Base-by-base conservation (phyloP, 2,329 filamentous ascomycete species). In the Xylariaceae sp. region DNA sequence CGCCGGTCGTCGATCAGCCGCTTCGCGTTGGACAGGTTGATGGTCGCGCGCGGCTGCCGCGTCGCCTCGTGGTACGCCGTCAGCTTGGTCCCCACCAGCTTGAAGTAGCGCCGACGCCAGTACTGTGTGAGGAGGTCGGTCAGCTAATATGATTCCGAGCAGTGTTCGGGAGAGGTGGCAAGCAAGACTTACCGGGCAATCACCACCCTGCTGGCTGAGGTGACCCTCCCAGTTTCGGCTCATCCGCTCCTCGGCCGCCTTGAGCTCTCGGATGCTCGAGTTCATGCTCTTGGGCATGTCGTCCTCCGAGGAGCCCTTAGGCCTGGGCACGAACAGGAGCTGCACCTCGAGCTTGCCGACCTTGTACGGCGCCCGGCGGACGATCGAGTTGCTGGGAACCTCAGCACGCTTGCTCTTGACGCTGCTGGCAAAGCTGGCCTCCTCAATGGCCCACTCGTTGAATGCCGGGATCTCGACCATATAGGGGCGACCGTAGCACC, bases 261-360 rank as follows among this genome's bases (percentile, higher is more conserved):
- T 86, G 63, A 98, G 79, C 64, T 96, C 92, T 13, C 92, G 77
- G 48, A 96, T 83, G 58, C 88, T 94, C 27, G 86, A 84, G 60
- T 92, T 94, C 89, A 98, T 94, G 67, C 89, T 95, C 78, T 96
- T 96, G 35, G 92, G 92, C 87, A 98, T 95, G 47, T 96, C 90
- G 12, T 95, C 89, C 44, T 96, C 92, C 31, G 78, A 79, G 19
- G 80, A 72, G 28, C 83, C 83, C 66, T 86, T 90, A 4, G 92
- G 90, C 50, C 89, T 87, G 1, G 92, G 92, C 2, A 98, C 88
- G 52, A 94, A 98, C 11, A 98, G 70, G 7, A 98, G 73, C 64
- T 98, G 92, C 24, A 98, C 68, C 56, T 94, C 86, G 35, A 98
- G 72, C 64, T 94, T 94, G 45, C 89, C 92, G 51, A 98, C 79